Evolutionary conservation across 2,329 filamentous ascomycete species (phyloP), one percentile per base, ranked within the genome.

Genomic region (Tetracladium maxilliforme): DNA sequence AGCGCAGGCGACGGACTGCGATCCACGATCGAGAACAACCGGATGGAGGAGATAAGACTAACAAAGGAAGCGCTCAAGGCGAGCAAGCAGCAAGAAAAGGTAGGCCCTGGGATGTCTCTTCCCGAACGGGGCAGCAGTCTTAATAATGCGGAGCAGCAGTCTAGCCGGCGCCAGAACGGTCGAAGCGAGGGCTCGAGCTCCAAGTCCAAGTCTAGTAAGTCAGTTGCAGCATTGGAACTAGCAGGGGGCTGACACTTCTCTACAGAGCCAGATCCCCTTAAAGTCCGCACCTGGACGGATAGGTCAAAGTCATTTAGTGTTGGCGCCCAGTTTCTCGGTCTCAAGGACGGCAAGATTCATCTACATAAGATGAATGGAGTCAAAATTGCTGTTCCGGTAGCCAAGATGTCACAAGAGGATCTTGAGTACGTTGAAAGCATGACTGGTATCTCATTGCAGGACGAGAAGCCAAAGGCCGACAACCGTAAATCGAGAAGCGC

Each of bases 321-420:
- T 28, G 90, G 95, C 37, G 90, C 90, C 10, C 83, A 98, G 47
- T 98, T 95, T 44, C 70, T 98, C 25, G 87, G 84, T 15, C 65
- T 95, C 26, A 83, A 83, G 47, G 90, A 95, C 45, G 83, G 86
- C 34, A 95, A 95, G 52, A 92, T 98, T 36, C 92, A 98, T 51
- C 61, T 98, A 13, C 90, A 98, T 59, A 98, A 98, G 57, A 67
- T 83, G 53, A 98, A 98, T 45, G 90, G 90, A 19, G 84, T 98
- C 41, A 95, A 95, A 52, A 98, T 98, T 50, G 90, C 90, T 7
- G 90, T 98, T 4, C 90, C 90, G 3, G 71, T 95, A 15, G 62
- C 72, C 19, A 98, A 98, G 49, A 98, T 98, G 90, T 92, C 87
- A 1, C 64, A 84, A 21, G 80, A 87, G 43, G 90, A 98, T 51